Conservation (phyloP, 2,329 filamentous ascomycete genomes). For the Penicillium palitans region DNA sequence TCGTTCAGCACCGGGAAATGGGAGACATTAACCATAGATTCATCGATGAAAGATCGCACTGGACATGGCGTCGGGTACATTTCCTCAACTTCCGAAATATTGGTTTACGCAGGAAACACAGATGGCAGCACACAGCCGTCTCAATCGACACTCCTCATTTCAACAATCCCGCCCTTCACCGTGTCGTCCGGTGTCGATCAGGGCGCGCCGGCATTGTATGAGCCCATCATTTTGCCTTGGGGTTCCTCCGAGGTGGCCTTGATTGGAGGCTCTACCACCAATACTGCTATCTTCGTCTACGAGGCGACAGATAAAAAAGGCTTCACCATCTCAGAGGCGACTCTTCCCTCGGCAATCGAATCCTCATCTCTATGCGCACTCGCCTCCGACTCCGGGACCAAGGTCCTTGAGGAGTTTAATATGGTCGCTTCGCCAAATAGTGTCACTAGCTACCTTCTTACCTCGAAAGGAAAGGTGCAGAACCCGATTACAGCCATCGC, state of each 20-base stretch:
- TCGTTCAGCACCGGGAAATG: constrained; percentile 58
- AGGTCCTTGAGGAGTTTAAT: constrained; percentile 76
- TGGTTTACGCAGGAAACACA: constrained; percentile 77
- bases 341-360: constrained; percentile 61
- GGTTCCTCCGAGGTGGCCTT: constrained; percentile 69
- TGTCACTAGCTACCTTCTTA: constrained; percentile 68
- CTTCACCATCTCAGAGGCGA: constrained; percentile 69
- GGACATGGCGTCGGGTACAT: constrained; percentile 78
- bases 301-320: constrained; percentile 51
- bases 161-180: constrained; percentile 62
- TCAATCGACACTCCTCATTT: constrained; percentile 73
- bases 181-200: constrained; percentile 60
- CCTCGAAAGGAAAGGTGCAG: constrained; percentile 56
- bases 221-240: constrained; percentile 75
- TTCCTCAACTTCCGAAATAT: constrained; percentile 65
- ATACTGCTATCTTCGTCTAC: constrained; percentile 72
- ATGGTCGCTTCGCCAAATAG: constrained; percentile 71
- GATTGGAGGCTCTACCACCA: constrained; percentile 69
- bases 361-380: constrained; percentile 64
- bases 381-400: constrained; percentile 68
- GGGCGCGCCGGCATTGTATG: constrained; percentile 60
- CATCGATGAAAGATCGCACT: constrained; percentile 66
- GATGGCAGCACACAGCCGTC: constrained; percentile 60
- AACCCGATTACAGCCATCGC: constrained; percentile 52
- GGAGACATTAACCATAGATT: constrained; percentile 55